A percentile compares a stretch with the other conserved stretches of the same genome.
These are phyloP conservation scores for Calonectria ilicicola DNA, from an alignment of 2,329 filamentous ascomycete species.

Conservation along the genomic window DNA sequence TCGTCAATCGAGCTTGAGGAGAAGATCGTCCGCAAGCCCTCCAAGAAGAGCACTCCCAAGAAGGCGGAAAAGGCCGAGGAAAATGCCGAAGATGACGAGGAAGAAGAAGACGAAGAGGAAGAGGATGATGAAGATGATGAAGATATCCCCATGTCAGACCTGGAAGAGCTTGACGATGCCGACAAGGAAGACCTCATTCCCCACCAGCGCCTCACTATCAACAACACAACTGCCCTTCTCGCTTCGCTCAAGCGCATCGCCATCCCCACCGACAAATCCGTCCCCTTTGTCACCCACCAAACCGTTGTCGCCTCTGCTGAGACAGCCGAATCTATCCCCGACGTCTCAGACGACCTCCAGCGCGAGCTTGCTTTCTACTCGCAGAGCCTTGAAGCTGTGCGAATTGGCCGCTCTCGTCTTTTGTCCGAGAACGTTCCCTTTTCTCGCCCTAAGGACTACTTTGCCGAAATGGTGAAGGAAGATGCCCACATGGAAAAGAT, in stretches of 20 bases:
- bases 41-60: slow-evolving; percentile 59
- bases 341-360: slow-evolving; percentile 91
- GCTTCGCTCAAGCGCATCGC: slow-evolving; percentile 82
- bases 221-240: slow-evolving; percentile 91
- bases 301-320: slow-evolving; percentile 76
- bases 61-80: slow-evolving; percentile 45
- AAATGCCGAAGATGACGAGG: slow-evolving; percentile 30
- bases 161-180: slow-evolving; percentile 81
- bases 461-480: slow-evolving; percentile 98
- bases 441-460: slow-evolving; percentile 92
- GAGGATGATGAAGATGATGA: slow-evolving; percentile 83
- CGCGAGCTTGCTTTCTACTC: slow-evolving; percentile 95
- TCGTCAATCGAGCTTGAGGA: slow-evolving; percentile 83
- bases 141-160: slow-evolving; percentile 90
- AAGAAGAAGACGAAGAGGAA: slow-evolving; percentile 64
- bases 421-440: slow-evolving; percentile 88
- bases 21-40: slow-evolving; percentile 67
- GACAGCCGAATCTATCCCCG: slow-evolving; percentile 76
- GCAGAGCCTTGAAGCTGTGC: slow-evolving; percentile 85
- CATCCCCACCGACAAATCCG: slow-evolving; percentile 73
- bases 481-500: slow-evolving; percentile 99
- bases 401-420: slow-evolving; percentile 78
- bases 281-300: slow-evolving; percentile 88
- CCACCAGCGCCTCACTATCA: slow-evolving; percentile 94
- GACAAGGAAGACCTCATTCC: slow-evolving; percentile 90